A percentile compares a stretch with the other conserved stretches of the same genome.
Evolutionary conservation across 208 protist species (phyloP).

Genomic region (Crithidia acanthocephali): DNA sequence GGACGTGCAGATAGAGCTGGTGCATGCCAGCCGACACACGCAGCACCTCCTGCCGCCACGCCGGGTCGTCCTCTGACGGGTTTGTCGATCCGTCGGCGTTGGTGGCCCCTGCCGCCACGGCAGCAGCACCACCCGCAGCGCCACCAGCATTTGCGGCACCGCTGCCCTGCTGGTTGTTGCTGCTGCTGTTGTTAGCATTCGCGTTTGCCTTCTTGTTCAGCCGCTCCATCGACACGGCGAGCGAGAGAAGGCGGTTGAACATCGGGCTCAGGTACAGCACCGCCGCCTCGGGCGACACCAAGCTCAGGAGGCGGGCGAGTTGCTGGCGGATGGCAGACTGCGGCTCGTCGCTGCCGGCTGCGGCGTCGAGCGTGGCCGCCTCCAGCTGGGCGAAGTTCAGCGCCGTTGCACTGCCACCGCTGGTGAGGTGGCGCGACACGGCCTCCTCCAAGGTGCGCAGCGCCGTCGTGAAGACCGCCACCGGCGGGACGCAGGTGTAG

Average conservation of each 20-base stretch:
- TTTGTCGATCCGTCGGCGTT: slow-evolving; percentile 27
- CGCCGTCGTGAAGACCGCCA: slow-evolving; percentile 65
- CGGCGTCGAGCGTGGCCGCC: slow-evolving; percentile 7
- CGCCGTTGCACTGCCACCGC: slow-evolving; percentile 30
- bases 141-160: slow-evolving; percentile 11
- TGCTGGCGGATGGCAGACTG: slow-evolving; percentile 59
- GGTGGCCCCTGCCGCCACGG: not conserved
- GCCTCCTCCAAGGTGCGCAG: slow-evolving; percentile 78
- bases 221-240: slow-evolving; percentile 57
- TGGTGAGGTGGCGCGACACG: slow-evolving; percentile 58
- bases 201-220: slow-evolving; percentile 49
- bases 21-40: slow-evolving; percentile 68
- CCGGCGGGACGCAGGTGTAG: slow-evolving; percentile 74
- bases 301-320: slow-evolving; percentile 56
- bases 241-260: slow-evolving; percentile 63
- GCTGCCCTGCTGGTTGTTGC: slow-evolving; percentile 17
- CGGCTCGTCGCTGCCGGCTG: slow-evolving; percentile 31
- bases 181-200: slow-evolving; percentile 26
- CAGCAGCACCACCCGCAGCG: slow-evolving; percentile 19
- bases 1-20: slow-evolving; percentile 81
- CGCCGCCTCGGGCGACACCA: slow-evolving; percentile 84
- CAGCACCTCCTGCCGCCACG: slow-evolving; percentile 37
- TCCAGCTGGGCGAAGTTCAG: slow-evolving; percentile 73
- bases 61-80: slow-evolving; percentile 24
- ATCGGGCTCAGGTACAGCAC: slow-evolving; percentile 73